Evolutionary conservation across 176 grass and related monocot species (phyloP).

Genomic region (Oryza brachyantha): DNA sequence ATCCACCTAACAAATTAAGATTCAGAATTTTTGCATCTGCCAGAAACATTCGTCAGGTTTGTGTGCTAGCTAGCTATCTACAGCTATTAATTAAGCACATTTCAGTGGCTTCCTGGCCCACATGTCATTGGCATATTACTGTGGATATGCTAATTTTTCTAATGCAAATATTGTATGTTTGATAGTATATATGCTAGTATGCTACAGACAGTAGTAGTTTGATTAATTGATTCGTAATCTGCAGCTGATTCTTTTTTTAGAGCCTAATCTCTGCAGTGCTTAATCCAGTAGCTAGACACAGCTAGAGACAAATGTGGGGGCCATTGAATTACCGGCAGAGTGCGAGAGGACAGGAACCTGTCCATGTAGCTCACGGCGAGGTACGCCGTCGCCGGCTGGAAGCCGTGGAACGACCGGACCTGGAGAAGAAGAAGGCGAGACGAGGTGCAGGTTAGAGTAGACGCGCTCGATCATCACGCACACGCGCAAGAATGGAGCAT

Average conservation of each 20-base stretch:
- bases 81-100: neutral
- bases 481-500: neutral
- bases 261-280: neutral
- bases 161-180: neutral
- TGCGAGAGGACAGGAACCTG: constrained; percentile 55
- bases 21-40: neutral
- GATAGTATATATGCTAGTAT: no score
- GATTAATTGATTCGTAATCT: neutral
- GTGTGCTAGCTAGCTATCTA: neutral
- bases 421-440: neutral
- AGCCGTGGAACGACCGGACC: constrained; percentile 39
- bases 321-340: constrained; percentile 45
- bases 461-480: no score
- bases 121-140: neutral
- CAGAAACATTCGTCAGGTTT: neutral
- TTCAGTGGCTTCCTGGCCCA: neutral
- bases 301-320: neutral
- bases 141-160: neutral
- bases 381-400: constrained; percentile 61
- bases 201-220: neutral
- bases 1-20: neutral
- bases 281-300: neutral
- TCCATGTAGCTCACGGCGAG: constrained; percentile 78
- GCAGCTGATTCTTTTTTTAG: neutral
- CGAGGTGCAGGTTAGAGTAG: neutral